A percentile compares a stretch with the other conserved stretches of the same genome.
Evolutionary conservation across 257 asterid genomes (phyloP).

Genomic region (Oldenlandia corymbosa): DNA sequence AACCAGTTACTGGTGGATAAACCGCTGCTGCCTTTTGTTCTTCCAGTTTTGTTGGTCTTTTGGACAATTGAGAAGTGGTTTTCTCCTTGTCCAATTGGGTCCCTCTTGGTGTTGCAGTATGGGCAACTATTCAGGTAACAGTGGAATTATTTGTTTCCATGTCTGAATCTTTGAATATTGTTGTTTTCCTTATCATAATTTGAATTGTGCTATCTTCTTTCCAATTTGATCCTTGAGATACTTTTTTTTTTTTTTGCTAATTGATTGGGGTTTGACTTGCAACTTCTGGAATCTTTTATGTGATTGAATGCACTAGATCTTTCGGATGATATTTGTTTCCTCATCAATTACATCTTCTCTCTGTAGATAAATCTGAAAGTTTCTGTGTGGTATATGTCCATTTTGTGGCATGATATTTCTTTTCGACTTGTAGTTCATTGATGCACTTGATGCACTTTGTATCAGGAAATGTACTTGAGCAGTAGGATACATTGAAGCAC

Average conservation of each 20-base stretch:
- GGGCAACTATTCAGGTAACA: conserved; percentile 80
- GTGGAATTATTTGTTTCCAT: neutral
- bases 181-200: neutral
- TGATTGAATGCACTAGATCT: conserved; percentile 4
- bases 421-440: neutral
- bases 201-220: neutral
- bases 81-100: conserved; percentile 87
- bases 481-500: too few species aligned
- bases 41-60: conserved; percentile 53
- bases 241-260: neutral
- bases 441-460: too few species aligned
- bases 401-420: neutral
- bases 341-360: neutral
- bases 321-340: conserved; percentile 5
- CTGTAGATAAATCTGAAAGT: neutral
- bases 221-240: neutral
- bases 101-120: conserved; percentile 72
- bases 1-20: conserved; percentile 54
- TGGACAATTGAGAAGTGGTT: conserved; percentile 90
- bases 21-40: conserved; percentile 57
- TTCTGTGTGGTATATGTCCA: neutral
- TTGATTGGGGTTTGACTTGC: neutral
- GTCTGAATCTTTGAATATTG: conserved; percentile 3
- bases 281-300: neutral
- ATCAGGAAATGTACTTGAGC: too few species aligned